Evolutionary conservation across 768 basidiomycete genomes (phyloP).

Genomic region (Kwoniella mangroviensis): DNA sequence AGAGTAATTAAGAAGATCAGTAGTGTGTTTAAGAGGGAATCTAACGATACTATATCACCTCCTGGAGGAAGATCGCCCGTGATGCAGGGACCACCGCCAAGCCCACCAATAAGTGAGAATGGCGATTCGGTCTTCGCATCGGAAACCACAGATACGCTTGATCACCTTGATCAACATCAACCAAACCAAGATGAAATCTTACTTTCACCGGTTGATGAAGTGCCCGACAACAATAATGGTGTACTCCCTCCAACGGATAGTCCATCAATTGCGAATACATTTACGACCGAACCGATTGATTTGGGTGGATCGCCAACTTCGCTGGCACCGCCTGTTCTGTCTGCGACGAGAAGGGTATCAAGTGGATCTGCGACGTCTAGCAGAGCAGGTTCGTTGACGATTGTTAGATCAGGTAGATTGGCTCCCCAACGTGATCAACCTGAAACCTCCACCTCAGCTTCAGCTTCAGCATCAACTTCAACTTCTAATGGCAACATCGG

Average conservation of each 20-base stretch:
- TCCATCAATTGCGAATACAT: constrained; percentile 13
- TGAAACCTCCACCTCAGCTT: background rate
- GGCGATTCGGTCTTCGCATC: constrained; percentile 20
- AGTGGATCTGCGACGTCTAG: constrained; percentile 33
- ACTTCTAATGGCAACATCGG: constrained; percentile 1
- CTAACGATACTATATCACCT: background rate
- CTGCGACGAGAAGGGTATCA: constrained; percentile 32
- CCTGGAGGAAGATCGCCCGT: constrained; percentile 10
- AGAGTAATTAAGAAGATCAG: constrained; percentile 40
- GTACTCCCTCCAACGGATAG: constrained; percentile 2
- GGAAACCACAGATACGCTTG: constrained; percentile 20
- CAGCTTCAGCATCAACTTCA: background rate
- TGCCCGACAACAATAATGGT: background rate
- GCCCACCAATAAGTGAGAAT: constrained; percentile 53
- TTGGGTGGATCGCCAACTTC: constrained; percentile 23
- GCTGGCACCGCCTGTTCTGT: constrained; percentile 8
- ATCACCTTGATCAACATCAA: background rate
- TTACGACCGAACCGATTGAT: constrained; percentile 26
- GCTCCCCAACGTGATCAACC: constrained; percentile 27
- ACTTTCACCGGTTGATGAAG: constrained; percentile 13
- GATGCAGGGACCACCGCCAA: constrained; percentile 50
- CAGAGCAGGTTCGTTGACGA: constrained; percentile 40
- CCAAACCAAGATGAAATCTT: constrained; percentile 6
- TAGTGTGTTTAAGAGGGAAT: constrained; percentile 34
- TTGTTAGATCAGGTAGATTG: constrained; percentile 37